phyloP scores from a whole-genome alignment of 805 yeast genomes.

The Candida maris region DNA sequence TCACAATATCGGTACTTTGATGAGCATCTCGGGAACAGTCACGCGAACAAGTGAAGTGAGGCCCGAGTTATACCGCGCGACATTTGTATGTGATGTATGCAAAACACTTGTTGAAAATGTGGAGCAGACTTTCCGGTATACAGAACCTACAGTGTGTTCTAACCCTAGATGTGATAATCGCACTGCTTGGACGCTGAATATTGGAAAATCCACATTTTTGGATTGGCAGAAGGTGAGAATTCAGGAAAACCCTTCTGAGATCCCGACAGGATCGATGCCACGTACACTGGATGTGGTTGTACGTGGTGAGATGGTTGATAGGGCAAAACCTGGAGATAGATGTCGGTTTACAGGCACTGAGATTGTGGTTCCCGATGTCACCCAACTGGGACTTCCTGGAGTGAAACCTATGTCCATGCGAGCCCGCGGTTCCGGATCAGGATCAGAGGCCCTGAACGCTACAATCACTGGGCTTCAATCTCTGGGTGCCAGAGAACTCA shows the following conservation, averaged over 20 bases:
- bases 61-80: slow-evolving; percentile 84
- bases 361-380: slow-evolving; percentile 90
- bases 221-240: slow-evolving; percentile 97
- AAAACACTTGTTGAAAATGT: slow-evolving; percentile 81
- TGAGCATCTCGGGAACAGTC: slow-evolving; percentile 89
- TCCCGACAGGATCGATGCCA: slow-evolving; percentile 99
- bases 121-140: slow-evolving; percentile 88
- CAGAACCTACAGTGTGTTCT: slow-evolving; percentile 92
- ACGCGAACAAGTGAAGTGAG: slow-evolving; percentile 95
- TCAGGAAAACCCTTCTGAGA: slow-evolving; percentile 94
- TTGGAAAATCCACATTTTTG: slow-evolving; percentile 78
- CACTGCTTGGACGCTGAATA: slow-evolving; percentile 77
- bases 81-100: slow-evolving; percentile 88
- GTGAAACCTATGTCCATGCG: slow-evolving; percentile 79
- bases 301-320: slow-evolving; percentile 91
- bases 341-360: slow-evolving; percentile 92
- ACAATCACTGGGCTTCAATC: slow-evolving; percentile 88
- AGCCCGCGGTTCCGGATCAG: slow-evolving; percentile 48
- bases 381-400: slow-evolving; percentile 94
- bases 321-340: slow-evolving; percentile 96
- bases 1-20: slow-evolving; percentile 78
- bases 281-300: slow-evolving; percentile 89
- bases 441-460: slow-evolving; percentile 64
- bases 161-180: slow-evolving; percentile 86
- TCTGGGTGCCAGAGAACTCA: slow-evolving; percentile 91